Evolutionary conservation across 306 rosid species (phyloP).

Genomic region (Canavalia gladiata): DNA sequence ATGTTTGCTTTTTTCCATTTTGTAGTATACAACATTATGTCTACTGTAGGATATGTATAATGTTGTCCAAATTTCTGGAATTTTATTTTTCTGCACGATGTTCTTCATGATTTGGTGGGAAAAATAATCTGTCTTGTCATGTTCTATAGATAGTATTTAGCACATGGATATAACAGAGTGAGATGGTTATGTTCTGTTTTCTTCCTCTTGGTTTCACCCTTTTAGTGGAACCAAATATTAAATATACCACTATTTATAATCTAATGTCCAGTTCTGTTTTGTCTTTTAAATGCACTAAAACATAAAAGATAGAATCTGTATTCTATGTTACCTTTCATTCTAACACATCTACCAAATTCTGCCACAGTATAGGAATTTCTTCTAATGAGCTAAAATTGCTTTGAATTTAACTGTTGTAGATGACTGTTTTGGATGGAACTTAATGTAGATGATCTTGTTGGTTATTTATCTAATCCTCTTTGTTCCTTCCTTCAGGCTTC

Average conservation of each 20-base stretch:
- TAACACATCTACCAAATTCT: background rate
- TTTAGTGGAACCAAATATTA: background rate
- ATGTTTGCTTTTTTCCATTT: slow-evolving; percentile 26
- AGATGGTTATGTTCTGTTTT: background rate
- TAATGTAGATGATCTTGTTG: slow-evolving; percentile 5
- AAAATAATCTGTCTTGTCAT: slow-evolving; percentile 4
- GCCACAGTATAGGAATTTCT: slow-evolving; percentile 12
- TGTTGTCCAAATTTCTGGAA: slow-evolving; percentile 8
- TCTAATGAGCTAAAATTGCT: slow-evolving; percentile 4
- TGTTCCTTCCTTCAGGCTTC: slow-evolving; percentile 74
- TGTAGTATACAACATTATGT: slow-evolving; percentile 23
- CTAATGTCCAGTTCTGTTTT: background rate
- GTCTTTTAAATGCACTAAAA: background rate
- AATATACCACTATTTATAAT: background rate
- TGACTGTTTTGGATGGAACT: slow-evolving; percentile 30
- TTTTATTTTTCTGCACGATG: slow-evolving; percentile 12
- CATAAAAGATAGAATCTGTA: background rate
- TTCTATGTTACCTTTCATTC: background rate
- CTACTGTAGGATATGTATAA: slow-evolving; percentile 20
- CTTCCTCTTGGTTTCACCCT: slow-evolving; percentile 22
- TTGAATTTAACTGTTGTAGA: slow-evolving; percentile 1
- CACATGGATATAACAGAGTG: background rate
- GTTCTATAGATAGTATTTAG: background rate
- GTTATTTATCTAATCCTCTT: slow-evolving; percentile 31
- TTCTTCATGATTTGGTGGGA: slow-evolving; percentile 32